Conservation (phyloP, 2,329 filamentous ascomycete genomes). For the Myriosclerotinia curreyana region DNA sequence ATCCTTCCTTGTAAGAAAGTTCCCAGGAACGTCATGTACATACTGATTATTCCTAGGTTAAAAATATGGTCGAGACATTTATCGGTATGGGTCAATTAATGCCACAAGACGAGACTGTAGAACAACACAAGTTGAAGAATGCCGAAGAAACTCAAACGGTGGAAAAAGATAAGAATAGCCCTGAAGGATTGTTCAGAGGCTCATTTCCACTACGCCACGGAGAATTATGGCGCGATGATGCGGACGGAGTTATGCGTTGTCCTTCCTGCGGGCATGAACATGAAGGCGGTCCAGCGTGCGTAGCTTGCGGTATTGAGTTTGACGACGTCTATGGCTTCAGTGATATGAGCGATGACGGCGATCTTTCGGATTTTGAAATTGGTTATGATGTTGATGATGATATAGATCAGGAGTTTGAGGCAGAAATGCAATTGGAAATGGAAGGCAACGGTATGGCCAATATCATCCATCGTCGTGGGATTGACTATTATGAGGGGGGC, state of each 20-base stretch:
- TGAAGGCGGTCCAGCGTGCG: conserved; percentile 54
- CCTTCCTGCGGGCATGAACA: conserved; percentile 62
- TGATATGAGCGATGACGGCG: conserved; percentile 13
- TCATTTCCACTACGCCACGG: conserved; percentile 35
- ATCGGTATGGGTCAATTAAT: conserved; percentile 57
- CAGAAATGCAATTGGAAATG: background rate
- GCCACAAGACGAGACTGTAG: conserved; percentile 59
- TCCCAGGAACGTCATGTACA: background rate
- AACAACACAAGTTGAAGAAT: conserved; percentile 56
- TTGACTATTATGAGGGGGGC: conserved; percentile 6
- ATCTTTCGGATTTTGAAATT: conserved; percentile 30
- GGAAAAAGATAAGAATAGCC: conserved; percentile 55
- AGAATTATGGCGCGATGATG: conserved; percentile 48
- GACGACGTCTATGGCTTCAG: conserved; percentile 33
- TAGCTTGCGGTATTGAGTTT: conserved; percentile 45
- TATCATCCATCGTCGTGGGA: background rate
- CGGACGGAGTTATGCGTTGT: conserved; percentile 61
- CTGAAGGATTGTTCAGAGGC: conserved; percentile 61
- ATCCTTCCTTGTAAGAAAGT: conserved; percentile 55
- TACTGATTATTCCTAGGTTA: conserved; percentile 46
- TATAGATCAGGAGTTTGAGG: conserved; percentile 23
- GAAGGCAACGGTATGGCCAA: background rate
- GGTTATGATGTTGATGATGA: conserved; percentile 34
- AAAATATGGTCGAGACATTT: conserved; percentile 63
- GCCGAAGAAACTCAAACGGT: conserved; percentile 58